phyloP scores from a whole-genome alignment of 1,284 basidiomycete species.

The Thecaphora frezii region DNA sequence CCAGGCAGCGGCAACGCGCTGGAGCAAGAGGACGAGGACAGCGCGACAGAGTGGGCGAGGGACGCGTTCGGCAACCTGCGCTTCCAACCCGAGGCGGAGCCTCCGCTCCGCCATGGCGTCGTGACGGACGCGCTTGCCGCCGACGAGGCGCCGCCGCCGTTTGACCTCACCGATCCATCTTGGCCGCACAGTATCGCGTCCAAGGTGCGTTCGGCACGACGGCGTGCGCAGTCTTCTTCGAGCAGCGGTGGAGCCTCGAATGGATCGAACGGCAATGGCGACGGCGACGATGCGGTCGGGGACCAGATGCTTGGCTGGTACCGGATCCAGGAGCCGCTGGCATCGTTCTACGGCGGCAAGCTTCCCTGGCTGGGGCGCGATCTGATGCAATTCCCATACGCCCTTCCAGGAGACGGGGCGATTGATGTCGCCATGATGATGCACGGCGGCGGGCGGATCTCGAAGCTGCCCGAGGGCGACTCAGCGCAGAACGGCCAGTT shows the following conservation, averaged over 20 bases:
- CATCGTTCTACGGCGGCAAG: conserved; percentile 54
- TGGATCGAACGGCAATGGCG: conserved; percentile 3
- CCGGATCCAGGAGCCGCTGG: conserved; percentile 34
- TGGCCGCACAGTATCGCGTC: conserved; percentile 17
- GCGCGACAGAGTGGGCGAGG: background rate
- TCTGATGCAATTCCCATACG: conserved; percentile 56
- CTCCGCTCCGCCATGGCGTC: conserved; percentile 27
- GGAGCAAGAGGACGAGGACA: conserved; percentile 1
- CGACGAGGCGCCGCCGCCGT: conserved; percentile 11
- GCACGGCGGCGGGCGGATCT: conserved; percentile 35
- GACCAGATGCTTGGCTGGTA: conserved; percentile 19
- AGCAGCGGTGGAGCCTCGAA: too few species aligned
- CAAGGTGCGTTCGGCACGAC: background rate
- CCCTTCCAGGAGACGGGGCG: conserved; percentile 43
- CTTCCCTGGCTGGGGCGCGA: conserved; percentile 53
- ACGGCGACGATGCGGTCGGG: background rate
- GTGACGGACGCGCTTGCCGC: conserved; percentile 34
- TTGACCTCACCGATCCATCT: conserved; percentile 38
- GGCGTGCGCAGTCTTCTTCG: conserved; percentile 1
- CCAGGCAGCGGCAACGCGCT: background rate
- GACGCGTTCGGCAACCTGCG: background rate
- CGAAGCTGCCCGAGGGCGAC: conserved; percentile 41
- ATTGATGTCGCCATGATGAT: conserved; percentile 49
- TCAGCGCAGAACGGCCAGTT: conserved; percentile 46
- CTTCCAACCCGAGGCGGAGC: background rate